Conservation (phyloP, 805 yeast genomes). For the Teunomyces atbi region DNA sequence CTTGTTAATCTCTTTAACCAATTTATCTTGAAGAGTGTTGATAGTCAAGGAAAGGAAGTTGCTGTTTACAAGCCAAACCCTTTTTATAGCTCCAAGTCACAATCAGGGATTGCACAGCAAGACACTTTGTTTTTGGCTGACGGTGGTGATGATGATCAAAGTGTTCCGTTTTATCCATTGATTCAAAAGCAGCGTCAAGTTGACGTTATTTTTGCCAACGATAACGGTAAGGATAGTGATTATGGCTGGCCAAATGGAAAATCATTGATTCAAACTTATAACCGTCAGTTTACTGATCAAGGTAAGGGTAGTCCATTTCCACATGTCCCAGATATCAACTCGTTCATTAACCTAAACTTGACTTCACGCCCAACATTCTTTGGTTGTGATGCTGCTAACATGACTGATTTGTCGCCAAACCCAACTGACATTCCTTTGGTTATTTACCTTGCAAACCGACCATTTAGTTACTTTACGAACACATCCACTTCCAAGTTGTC, state of each 20-base stretch:
- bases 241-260: constrained; percentile 40
- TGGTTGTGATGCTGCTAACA: constrained; percentile 70
- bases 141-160: constrained; percentile 43
- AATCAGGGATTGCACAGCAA: constrained; percentile 16
- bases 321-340: constrained; percentile 66
- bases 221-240: constrained; percentile 35
- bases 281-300: constrained; percentile 33
- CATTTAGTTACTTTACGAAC: constrained; percentile 63
- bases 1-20: background rate
- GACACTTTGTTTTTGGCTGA: constrained; percentile 32
- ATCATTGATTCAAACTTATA: constrained; percentile 30
- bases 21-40: constrained; percentile 4
- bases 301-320: constrained; percentile 70
- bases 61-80: constrained; percentile 77
- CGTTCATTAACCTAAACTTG: constrained; percentile 59
- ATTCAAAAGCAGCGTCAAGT: constrained; percentile 31
- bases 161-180: constrained; percentile 38
- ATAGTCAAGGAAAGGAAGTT: constrained; percentile 46
- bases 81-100: constrained; percentile 29
- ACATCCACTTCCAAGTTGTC: constrained; percentile 67
- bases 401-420: constrained; percentile 42
- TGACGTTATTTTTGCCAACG: constrained; percentile 39
- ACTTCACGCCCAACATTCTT: constrained; percentile 74
- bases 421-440: constrained; percentile 60
- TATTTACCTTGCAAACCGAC: constrained; percentile 73